Base-by-base conservation (phyloP, 2,329 filamentous ascomycete species). In the Aspergillus sp. region DNA sequence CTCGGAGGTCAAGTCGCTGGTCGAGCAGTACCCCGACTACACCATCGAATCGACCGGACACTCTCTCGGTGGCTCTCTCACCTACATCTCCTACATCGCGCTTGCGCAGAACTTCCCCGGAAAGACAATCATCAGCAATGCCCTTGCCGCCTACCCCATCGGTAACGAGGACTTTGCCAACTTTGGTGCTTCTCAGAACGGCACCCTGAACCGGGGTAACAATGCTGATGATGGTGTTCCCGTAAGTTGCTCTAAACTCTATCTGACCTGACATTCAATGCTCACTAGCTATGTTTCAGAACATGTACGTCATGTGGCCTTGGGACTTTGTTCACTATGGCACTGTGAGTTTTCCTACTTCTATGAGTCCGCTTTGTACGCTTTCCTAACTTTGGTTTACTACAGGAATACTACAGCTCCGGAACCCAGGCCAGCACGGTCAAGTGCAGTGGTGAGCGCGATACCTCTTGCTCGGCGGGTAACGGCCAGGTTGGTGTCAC, bases 121-220 rank as follows among this genome's bases (percentile, higher is more conserved):
- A 7, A 72, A 68, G 36, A 13, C 58, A n/a, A 58, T 74, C n/a
- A 69, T 57, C 4, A 72, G 72, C 58, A 71, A 70, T 65, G 71
- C 72, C 5, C 58, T 74, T 23, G 72, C 72, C 55, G 71, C 72
- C 8, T 74, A 71, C 19, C 72, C 72, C 5, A 74, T 74, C 49
- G 72, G 72, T 2, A 73, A 72, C 23, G 39, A 53, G 32, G 69
- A 59, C 2, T 72, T 68, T 62, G 70, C 69, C 7, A 55, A 52
- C 25, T 73, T 70, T 62, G 70, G 63, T 5, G 36, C 58, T 2
- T 62, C 66, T 15, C 69, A 69, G 43, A 63, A 62, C 10, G 69
- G 69, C 6, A 70, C 69, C 0, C 28, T 72, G 50, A 63, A 66
- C 51, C 65, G 70, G 13, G 70, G 69, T n/a, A 72, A 71, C 39